These are phyloP conservation scores for Wickerhamiella spandovensis DNA, from an alignment of 805 yeast species.

Conservation along the genomic window DNA sequence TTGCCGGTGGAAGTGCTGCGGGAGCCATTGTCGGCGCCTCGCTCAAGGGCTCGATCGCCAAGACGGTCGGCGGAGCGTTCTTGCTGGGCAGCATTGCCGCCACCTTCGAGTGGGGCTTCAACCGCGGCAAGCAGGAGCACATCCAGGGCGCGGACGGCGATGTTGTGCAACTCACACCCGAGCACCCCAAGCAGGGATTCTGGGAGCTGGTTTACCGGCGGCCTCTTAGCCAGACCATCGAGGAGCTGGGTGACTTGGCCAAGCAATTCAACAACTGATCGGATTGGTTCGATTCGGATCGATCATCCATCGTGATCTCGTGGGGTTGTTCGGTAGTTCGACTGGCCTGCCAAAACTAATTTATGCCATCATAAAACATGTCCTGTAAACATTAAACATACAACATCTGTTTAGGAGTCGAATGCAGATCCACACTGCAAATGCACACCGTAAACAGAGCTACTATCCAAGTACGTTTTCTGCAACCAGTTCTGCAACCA, in stretches of 20 bases:
- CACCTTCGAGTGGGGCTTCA: slow-evolving; percentile 25
- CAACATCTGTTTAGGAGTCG: too few species aligned
- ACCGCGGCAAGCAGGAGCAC: slow-evolving; percentile 20
- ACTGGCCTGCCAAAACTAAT: background rate
- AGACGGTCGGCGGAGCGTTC: slow-evolving; percentile 34
- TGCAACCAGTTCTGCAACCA: too few species aligned
- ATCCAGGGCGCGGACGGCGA: slow-evolving; percentile 17
- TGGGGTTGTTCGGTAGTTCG: too few species aligned
- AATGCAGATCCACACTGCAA: too few species aligned
- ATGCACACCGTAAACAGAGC: too few species aligned
- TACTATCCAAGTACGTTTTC: too few species aligned
- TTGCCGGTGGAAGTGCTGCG: slow-evolving; percentile 35
- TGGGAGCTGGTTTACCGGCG: slow-evolving; percentile 75
- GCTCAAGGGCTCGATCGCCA: slow-evolving; percentile 24
- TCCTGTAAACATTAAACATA: too few species aligned
- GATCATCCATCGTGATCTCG: too few species aligned
- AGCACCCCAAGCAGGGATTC: slow-evolving; percentile 38
- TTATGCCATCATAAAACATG: background rate
- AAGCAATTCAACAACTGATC: slow-evolving; percentile 14
- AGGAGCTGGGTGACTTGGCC: slow-evolving; percentile 45
- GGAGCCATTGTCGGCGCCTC: slow-evolving; percentile 32
- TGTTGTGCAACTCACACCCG: slow-evolving; percentile 28
- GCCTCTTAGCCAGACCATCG: slow-evolving; percentile 68
- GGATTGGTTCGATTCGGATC: too few species aligned
- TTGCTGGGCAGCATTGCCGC: slow-evolving; percentile 35